These are phyloP conservation scores for Myrica gale DNA, from an alignment of 306 rosid genomes.

Conservation along the genomic window DNA sequence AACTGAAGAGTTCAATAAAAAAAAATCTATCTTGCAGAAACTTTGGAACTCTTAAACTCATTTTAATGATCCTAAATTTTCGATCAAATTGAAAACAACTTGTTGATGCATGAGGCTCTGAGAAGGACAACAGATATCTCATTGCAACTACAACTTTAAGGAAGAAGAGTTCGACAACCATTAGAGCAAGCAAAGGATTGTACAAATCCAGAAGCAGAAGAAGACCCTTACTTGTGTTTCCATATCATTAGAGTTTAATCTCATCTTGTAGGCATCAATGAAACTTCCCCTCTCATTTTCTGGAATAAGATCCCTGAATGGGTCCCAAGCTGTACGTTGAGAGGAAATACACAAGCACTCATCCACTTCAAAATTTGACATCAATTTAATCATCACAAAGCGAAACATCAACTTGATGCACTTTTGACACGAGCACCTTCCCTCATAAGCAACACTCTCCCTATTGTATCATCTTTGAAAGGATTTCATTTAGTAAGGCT, in stretches of 20 bases:
- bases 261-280: constrained; percentile 71
- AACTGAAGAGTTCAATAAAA: background rate
- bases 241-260: constrained; percentile 73
- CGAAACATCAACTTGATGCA: constrained; percentile 4
- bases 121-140: constrained; percentile 15
- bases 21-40: background rate
- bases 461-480: background rate
- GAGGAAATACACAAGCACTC: constrained; percentile 26
- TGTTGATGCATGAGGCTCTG: constrained; percentile 2
- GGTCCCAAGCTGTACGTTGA: constrained; percentile 74
- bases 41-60: no score
- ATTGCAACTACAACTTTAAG: constrained; percentile 10
- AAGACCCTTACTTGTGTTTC: constrained; percentile 64
- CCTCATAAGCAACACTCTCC: background rate
- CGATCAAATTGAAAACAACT: constrained; percentile 8
- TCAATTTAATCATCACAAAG: constrained; percentile 3
- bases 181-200: constrained; percentile 4
- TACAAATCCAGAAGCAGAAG: constrained; percentile 22
- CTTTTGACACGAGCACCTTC: background rate
- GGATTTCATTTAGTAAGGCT: background rate
- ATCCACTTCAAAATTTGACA: constrained; percentile 14
- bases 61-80: constrained; percentile 13
- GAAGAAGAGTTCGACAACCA: constrained; percentile 8
- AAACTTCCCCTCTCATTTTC: constrained; percentile 76
- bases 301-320: constrained; percentile 85